Evolutionary conservation across 75 land plant genomes (phyloP).

Genomic region (Pinus albicaulis): DNA sequence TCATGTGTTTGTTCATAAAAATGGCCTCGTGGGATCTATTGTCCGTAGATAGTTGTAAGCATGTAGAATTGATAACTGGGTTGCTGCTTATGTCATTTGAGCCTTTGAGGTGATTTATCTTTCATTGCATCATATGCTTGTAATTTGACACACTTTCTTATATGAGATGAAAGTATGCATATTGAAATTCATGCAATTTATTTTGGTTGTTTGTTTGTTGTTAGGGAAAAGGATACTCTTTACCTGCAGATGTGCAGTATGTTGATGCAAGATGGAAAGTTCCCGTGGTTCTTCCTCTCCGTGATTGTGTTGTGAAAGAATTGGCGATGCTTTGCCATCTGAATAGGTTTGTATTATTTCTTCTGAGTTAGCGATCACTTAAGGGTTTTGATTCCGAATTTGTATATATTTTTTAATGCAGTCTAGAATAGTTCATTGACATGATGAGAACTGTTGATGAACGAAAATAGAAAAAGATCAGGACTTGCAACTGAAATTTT

Average conservation of each 20-base stretch:
- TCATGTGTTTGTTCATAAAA: not conserved
- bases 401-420: not conserved
- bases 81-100: not conserved
- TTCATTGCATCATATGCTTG: not conserved
- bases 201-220: not conserved
- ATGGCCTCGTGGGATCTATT: not conserved
- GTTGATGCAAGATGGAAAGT: slow-evolving; percentile 89
- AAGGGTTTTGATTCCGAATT: not conserved
- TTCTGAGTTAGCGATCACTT: not conserved
- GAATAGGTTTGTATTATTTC: slow-evolving; percentile 48
- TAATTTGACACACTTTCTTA: not conserved
- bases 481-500: not conserved
- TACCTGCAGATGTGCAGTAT: slow-evolving; percentile 87
- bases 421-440: not conserved
- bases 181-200: not conserved
- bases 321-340: slow-evolving; percentile 64
- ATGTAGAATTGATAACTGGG: not conserved
- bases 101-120: not conserved
- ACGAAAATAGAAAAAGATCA: not conserved
- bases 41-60: not conserved
- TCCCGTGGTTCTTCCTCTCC: slow-evolving; percentile 87
- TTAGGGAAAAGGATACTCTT: slow-evolving; percentile 88
- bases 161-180: not conserved
- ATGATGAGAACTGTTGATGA: not conserved
- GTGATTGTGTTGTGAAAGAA: slow-evolving; percentile 87